These are phyloP conservation scores for Teratosphaeriaceae sp. DNA, from an alignment of 2,329 filamentous ascomycete genomes.

Conservation along the genomic window DNA sequence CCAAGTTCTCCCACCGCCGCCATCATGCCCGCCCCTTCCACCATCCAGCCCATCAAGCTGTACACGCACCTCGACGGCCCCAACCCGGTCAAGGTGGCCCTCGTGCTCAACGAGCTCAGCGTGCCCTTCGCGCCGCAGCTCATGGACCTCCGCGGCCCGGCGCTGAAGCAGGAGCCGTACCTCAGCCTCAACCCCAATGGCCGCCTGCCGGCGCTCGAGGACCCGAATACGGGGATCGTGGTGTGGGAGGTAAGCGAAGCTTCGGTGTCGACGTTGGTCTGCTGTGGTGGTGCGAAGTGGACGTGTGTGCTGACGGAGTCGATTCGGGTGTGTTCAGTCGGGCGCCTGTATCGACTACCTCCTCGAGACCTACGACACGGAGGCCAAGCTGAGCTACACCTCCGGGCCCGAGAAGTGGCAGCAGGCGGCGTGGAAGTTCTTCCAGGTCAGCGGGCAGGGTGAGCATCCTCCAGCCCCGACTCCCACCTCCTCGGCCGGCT, in stretches of 20 bases:
- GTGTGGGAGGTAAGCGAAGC: conserved; percentile 27
- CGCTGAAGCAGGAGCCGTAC: conserved; percentile 35
- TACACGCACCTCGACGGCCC: conserved; percentile 26
- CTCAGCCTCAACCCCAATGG: conserved; percentile 37
- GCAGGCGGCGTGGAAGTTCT: conserved; percentile 25
- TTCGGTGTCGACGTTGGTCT: not conserved
- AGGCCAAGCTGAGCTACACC: conserved; percentile 21
- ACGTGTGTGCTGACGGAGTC: no score
- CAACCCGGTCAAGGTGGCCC: conserved; percentile 40
- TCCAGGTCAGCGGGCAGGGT: no score
- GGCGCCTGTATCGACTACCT: conserved; percentile 27
- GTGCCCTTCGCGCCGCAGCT: conserved; percentile 31
- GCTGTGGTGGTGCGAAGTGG: not conserved
- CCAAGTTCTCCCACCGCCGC: no score
- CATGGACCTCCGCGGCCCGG: no score
- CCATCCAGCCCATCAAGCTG: conserved; percentile 22
- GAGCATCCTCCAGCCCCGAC: no score
- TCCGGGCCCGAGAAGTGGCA: conserved; percentile 20
- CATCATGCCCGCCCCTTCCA: no score
- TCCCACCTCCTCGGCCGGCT: no score
- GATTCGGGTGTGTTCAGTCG: no score
- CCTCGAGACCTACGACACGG: conserved; percentile 28
- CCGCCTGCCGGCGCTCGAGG: conserved; percentile 39
- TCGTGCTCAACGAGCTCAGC: conserved; percentile 39
- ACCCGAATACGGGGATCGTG: conserved; percentile 40